phyloP scores from a whole-genome alignment of 78 protist species.

The Cavenderia fasciculata region DNA sequence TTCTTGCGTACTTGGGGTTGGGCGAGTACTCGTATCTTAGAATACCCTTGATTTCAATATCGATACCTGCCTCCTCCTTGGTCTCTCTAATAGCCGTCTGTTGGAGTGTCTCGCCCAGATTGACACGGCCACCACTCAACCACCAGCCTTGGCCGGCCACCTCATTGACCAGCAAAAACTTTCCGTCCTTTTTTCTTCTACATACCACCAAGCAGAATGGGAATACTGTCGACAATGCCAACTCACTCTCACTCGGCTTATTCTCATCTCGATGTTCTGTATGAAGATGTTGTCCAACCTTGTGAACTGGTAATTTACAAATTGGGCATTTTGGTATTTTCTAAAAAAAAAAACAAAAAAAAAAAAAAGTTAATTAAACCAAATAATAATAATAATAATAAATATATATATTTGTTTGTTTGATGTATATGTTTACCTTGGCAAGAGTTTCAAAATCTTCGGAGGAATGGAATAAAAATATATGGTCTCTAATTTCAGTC shows the following conservation, averaged over 20 bases:
- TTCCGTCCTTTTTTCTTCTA: not conserved
- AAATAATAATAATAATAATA: no score
- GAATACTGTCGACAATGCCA: not conserved
- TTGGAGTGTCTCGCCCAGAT: slow-evolving; percentile 46
- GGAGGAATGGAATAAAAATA: slow-evolving; percentile 34
- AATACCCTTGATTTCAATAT: slow-evolving; percentile 65
- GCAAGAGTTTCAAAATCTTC: not conserved
- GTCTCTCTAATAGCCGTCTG: slow-evolving; percentile 66
- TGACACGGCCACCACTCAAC: slow-evolving; percentile 63
- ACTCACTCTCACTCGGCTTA: not conserved
- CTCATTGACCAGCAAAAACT: slow-evolving; percentile 33
- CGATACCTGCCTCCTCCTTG: slow-evolving; percentile 76
- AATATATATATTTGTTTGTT: no score
- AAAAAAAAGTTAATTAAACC: no score
- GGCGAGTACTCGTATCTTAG: slow-evolving; percentile 55
- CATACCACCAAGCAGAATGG: slow-evolving; percentile 44
- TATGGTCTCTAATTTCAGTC: slow-evolving; percentile 26
- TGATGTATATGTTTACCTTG: no score
- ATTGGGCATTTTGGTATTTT: slow-evolving; percentile 54
- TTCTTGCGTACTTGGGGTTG: slow-evolving; percentile 5
- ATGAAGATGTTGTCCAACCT: slow-evolving; percentile 40
- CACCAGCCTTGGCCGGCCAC: slow-evolving; percentile 63
- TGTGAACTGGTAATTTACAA: not conserved
- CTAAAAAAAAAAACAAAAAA: no score
- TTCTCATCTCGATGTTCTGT: slow-evolving; percentile 28